Evolutionary conservation across 1,139 yeast genomes (phyloP).

Genomic region (Suhomyces ambrosiae): DNA sequence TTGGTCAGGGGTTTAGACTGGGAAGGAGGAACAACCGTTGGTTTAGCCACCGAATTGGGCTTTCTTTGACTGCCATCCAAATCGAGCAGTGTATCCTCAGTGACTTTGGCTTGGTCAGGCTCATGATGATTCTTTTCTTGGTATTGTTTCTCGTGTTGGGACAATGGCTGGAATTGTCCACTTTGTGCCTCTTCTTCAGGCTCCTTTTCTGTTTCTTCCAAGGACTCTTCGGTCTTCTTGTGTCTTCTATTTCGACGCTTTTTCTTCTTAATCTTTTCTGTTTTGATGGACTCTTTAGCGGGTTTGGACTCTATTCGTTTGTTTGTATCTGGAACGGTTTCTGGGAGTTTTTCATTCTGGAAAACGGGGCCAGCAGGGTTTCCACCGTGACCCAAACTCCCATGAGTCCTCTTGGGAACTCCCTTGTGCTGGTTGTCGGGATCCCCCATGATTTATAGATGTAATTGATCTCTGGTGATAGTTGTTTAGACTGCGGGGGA

Average conservation of each 20-base stretch:
- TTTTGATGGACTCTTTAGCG: neutral
- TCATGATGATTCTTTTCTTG: no score
- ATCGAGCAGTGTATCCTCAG: no score
- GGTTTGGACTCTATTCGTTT: neutral
- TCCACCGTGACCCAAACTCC: neutral
- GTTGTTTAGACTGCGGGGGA: constrained; percentile 6
- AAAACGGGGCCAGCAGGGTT: neutral
- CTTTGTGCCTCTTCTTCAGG: neutral
- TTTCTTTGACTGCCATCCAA: no score
- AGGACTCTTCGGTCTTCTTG: constrained; percentile 2
- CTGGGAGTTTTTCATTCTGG: neutral
- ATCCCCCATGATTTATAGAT: constrained; percentile 1
- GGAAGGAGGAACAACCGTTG: no score
- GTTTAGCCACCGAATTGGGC: no score
- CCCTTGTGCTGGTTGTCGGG: neutral
- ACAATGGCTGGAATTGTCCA: no score
- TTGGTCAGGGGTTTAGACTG: neutral
- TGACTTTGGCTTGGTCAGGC: no score
- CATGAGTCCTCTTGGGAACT: neutral
- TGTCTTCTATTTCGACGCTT: constrained; percentile 7
- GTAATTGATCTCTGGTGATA: constrained; percentile 1
- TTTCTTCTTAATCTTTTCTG: constrained; percentile 7
- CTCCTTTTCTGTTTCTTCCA: neutral
- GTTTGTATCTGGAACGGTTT: neutral
- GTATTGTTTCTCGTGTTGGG: no score